These are phyloP conservation scores for Fomitopsis schrenkii DNA, from an alignment of 1,284 basidiomycete genomes.

Conservation along the genomic window DNA sequence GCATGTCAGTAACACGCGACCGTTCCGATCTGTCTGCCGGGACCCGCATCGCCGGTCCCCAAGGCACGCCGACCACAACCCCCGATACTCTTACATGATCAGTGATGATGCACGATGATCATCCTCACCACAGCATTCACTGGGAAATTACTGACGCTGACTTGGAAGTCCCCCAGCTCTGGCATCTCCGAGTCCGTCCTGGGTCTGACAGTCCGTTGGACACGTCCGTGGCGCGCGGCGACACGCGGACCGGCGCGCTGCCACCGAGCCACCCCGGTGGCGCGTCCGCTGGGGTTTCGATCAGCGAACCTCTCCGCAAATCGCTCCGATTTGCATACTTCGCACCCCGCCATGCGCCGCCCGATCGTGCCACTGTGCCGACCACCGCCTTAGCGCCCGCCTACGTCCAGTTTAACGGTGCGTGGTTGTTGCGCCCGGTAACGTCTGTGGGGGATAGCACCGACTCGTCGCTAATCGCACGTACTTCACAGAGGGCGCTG, in stretches of 20 bases:
- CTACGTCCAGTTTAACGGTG: neutral
- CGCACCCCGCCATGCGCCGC: neutral
- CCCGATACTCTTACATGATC: neutral
- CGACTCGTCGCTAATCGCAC: neutral
- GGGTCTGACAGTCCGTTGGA: neutral
- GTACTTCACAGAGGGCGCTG: neutral
- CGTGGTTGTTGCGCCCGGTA: neutral
- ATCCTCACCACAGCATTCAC: too few species aligned
- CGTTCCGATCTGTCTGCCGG: neutral
- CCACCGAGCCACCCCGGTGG: neutral
- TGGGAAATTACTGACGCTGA: too few species aligned
- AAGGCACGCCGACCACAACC: neutral
- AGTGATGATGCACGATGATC: too few species aligned
- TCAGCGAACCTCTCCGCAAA: constrained; percentile 7
- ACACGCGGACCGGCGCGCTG: neutral
- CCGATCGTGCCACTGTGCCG: neutral
- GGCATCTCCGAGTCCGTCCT: neutral
- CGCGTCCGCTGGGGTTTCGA: neutral
- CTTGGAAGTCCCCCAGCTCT: too few species aligned
- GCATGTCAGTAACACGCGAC: neutral
- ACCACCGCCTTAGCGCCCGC: neutral
- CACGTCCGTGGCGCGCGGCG: neutral
- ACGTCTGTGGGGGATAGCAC: neutral
- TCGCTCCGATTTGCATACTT: constrained; percentile 1
- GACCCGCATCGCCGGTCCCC: neutral